Percentiles rank a stretch among this genome's conserved stretches.
These are phyloP conservation scores for Hordeum pubiflorum DNA, from an alignment of 202 grass and related monocot genomes.

Conservation along the genomic window DNA sequence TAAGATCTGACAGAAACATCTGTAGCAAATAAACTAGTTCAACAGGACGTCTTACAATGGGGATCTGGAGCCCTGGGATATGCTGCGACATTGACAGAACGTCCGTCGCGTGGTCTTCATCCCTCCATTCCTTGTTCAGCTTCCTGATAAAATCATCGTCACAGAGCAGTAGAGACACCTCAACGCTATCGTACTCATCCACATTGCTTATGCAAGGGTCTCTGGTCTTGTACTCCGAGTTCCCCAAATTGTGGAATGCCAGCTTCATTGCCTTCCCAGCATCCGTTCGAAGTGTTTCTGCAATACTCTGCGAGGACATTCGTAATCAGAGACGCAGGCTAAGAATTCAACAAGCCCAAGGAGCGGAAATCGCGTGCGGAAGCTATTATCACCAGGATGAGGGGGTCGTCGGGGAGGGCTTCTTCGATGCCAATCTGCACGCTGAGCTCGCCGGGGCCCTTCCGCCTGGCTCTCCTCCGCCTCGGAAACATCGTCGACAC, in stretches of 20 bases:
- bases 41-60: conserved; percentile 45
- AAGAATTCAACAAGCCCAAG: neutral
- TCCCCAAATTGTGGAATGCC: conserved; percentile 40
- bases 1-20: neutral
- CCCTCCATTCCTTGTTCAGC: conserved; percentile 88
- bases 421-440: conserved; percentile 85
- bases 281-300: conserved; percentile 53
- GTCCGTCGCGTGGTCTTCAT: conserved; percentile 57
- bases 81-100: conserved; percentile 90
- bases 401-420: conserved; percentile 53
- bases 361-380: neutral
- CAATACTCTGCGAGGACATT: conserved; percentile 46
- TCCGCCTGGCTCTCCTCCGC: conserved; percentile 18
- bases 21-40: neutral
- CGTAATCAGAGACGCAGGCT: neutral
- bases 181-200: conserved; percentile 46
- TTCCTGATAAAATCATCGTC: conserved; percentile 71
- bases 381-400: conserved; percentile 40
- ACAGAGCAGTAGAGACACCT: conserved; percentile 69
- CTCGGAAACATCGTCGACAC: conserved; percentile 6
- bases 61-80: conserved; percentile 59
- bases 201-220: conserved; percentile 48
- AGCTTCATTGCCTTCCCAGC: conserved; percentile 57
- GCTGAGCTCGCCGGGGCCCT: conserved; percentile 41
- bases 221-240: conserved; percentile 52